Percentiles rank a stretch among this genome's conserved stretches.
Evolutionary conservation across 495 filamentous ascomycete species (phyloP).

Genomic region (Penicillium ucsense): DNA sequence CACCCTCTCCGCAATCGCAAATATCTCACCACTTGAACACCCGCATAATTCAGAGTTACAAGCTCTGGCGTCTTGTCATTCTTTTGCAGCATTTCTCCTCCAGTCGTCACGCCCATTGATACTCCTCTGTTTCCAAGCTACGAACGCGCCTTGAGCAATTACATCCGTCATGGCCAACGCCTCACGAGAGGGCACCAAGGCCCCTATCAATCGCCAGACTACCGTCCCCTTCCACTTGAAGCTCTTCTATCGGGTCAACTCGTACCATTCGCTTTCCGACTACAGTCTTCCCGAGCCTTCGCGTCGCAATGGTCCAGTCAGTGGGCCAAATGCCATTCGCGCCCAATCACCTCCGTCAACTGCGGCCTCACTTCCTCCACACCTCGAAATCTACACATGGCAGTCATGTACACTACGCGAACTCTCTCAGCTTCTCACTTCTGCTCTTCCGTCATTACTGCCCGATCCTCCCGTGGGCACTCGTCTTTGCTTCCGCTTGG

Average conservation of each 20-base stretch:
- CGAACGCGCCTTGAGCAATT: constrained; percentile 2
- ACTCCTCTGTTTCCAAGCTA: not conserved
- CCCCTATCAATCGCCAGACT: constrained; percentile 52
- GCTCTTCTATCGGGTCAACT: constrained; percentile 70
- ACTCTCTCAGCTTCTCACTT: constrained; percentile 64
- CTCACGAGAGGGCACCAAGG: constrained; percentile 18
- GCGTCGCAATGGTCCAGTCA: constrained; percentile 19
- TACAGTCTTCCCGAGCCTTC: constrained; percentile 14
- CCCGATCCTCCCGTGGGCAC: constrained; percentile 72
- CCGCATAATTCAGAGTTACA: no score
- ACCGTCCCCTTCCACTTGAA: constrained; percentile 84
- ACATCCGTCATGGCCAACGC: constrained; percentile 18
- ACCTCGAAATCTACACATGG: constrained; percentile 86
- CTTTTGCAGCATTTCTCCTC: no score
- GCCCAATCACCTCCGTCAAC: constrained; percentile 23
- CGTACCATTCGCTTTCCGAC: constrained; percentile 52
- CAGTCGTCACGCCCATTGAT: not conserved
- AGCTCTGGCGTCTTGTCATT: no score
- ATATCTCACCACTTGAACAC: not conserved
- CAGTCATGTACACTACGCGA: constrained; percentile 72
- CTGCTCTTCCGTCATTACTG: constrained; percentile 56
- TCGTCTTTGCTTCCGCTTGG: constrained; percentile 73
- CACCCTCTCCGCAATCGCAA: not conserved
- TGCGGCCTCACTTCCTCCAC: constrained; percentile 46
- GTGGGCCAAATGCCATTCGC: constrained; percentile 28